A percentile compares a stretch with the other conserved stretches of the same genome.
These are phyloP conservation scores for Chalciporus piperatoides DNA, from an alignment of 1,284 basidiomycete species.

Conservation along the genomic window DNA sequence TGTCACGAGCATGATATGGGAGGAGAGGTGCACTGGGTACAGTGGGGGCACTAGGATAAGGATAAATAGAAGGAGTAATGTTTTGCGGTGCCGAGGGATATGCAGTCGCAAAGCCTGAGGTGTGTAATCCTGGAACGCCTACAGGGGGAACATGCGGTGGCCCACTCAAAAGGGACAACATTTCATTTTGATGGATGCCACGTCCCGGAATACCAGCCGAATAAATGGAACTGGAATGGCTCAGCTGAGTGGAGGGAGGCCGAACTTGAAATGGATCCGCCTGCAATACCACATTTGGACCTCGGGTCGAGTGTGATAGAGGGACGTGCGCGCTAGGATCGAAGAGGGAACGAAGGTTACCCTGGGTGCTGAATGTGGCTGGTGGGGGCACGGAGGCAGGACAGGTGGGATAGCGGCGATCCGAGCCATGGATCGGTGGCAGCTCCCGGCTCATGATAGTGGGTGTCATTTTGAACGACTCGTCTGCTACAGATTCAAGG, in stretches of 20 bases:
- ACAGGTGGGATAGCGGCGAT: background rate
- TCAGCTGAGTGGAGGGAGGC: conserved; percentile 54
- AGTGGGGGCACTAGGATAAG: conserved; percentile 10
- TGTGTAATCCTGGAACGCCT: conserved; percentile 13
- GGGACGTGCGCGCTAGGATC: conserved; percentile 10
- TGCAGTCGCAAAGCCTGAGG: conserved; percentile 16
- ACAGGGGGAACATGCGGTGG: conserved; percentile 2
- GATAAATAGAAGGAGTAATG: conserved; percentile 16
- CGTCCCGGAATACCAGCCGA: conserved; percentile 24
- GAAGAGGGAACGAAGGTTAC: conserved; percentile 8
- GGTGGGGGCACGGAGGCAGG: conserved; percentile 23
- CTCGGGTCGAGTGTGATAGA: conserved; percentile 9
- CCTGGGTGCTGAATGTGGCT: conserved; percentile 7
- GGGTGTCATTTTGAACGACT: conserved; percentile 61
- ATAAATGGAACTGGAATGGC: conserved; percentile 34
- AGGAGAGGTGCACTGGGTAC: conserved; percentile 8
- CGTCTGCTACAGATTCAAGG: conserved; percentile 69
- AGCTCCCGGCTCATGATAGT: conserved; percentile 38
- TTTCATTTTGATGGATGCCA: conserved; percentile 42
- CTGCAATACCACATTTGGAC: conserved; percentile 13
- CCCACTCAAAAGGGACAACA: conserved; percentile 40
- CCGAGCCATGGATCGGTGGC: conserved; percentile 13
- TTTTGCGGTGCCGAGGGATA: conserved; percentile 19
- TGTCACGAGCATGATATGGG: conserved; percentile 10
- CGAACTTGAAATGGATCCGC: conserved; percentile 52